Evolutionary conservation across 108 stramenopile genomes (phyloP).

Genomic region (Cyclotella cryptica): DNA sequence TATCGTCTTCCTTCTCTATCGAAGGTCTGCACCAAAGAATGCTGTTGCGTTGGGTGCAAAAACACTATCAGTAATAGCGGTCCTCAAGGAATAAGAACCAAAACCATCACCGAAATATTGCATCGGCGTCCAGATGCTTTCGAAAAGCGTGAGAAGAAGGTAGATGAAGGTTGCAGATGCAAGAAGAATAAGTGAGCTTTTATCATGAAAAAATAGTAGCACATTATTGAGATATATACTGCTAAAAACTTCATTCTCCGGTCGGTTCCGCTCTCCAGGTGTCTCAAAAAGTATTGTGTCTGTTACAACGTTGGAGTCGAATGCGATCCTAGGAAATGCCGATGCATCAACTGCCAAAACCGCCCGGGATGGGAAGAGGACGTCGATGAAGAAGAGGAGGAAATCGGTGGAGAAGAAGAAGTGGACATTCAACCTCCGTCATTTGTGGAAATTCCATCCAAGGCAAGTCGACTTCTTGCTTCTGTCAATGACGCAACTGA

Average conservation of each 20-base stretch:
- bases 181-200: conserved; percentile 63
- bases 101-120: conserved; percentile 59
- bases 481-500: background rate
- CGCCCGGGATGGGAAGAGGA: background rate
- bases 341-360: conserved; percentile 54
- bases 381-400: conserved; percentile 6
- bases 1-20: background rate
- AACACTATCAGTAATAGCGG: conserved; percentile 51
- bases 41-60: conserved; percentile 62
- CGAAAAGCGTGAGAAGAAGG: conserved; percentile 45
- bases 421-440: background rate
- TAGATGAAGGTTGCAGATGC: conserved; percentile 63
- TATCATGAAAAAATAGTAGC: background rate
- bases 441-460: conserved; percentile 1
- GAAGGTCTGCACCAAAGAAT: conserved; percentile 53
- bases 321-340: conserved; percentile 51
- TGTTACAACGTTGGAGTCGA: conserved; percentile 50
- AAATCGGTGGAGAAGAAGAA: background rate
- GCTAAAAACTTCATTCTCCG: background rate
- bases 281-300: conserved; percentile 76
- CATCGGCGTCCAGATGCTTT: conserved; percentile 67
- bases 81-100: conserved; percentile 49
- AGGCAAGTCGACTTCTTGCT: background rate
- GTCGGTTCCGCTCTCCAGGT: conserved; percentile 33
- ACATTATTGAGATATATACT: background rate